Conservation (phyloP, 2,329 filamentous ascomycete species). For the Fusarium sp. region DNA sequence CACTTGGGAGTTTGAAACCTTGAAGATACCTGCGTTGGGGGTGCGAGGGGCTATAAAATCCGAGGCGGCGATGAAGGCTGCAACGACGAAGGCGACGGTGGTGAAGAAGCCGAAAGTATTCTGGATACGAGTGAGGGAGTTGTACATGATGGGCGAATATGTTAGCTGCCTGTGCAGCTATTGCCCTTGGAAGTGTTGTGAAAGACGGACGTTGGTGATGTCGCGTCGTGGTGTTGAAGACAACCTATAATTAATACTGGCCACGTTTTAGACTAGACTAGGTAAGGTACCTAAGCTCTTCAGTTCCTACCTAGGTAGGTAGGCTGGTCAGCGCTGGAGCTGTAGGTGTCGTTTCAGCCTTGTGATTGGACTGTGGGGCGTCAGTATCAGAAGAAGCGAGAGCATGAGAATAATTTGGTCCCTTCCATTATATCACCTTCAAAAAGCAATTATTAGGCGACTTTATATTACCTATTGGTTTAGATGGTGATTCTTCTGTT, state of each 20-base stretch:
- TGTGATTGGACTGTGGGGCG: conserved; percentile 41
- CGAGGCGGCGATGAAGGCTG: conserved; percentile 81
- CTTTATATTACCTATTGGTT: background rate
- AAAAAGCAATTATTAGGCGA: background rate
- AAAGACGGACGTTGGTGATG: conserved; percentile 24
- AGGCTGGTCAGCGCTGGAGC: conserved; percentile 26
- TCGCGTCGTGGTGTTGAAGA: conserved; percentile 36
- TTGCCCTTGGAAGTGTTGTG: conserved; percentile 13
- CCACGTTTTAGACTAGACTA: conserved; percentile 37
- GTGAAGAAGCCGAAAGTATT: conserved; percentile 99
- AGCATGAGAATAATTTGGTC: background rate
- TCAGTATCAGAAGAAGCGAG: background rate
- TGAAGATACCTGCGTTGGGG: conserved; percentile 69
- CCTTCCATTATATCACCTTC: background rate
- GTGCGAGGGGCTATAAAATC: conserved; percentile 77
- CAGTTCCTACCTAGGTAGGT: no score
- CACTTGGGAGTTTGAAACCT: conserved; percentile 85
- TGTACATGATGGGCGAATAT: conserved; percentile 77
- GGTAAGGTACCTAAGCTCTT: no score
- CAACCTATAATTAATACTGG: conserved; percentile 28
- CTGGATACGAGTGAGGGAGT: conserved; percentile 84
- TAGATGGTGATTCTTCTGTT: background rate
- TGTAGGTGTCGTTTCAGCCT: conserved; percentile 37
- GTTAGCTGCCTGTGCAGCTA: conserved; percentile 30
- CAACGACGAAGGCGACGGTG: conserved; percentile 86